phyloP scores from a whole-genome alignment of 768 basidiomycete genomes.

The Macrocybe gigantea region DNA sequence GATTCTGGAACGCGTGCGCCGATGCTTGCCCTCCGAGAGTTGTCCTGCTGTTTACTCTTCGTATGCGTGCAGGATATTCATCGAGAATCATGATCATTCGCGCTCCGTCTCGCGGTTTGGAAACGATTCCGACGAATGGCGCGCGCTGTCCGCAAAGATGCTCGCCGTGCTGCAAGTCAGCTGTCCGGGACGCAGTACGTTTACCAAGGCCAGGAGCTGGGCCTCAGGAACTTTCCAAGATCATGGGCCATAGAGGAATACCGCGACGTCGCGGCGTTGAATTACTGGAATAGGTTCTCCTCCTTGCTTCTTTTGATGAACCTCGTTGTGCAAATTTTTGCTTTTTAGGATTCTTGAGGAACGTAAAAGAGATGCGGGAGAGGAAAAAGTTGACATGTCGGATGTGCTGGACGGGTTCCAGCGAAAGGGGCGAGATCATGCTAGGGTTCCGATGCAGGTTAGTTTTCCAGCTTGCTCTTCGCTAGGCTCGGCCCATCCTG shows the following conservation, averaged over 20 bases:
- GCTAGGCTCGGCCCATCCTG: not conserved
- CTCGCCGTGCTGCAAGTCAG: constrained; percentile 56
- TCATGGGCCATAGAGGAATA: constrained; percentile 69
- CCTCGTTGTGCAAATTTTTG: not conserved
- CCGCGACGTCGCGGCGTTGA: constrained; percentile 60
- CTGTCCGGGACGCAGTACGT: constrained; percentile 63
- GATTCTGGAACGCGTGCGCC: constrained; percentile 63
- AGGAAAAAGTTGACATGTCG: constrained; percentile 48
- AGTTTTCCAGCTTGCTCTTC: constrained; percentile 3
- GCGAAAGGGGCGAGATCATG: constrained; percentile 66
- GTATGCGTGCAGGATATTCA: constrained; percentile 37
- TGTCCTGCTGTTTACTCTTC: not conserved
- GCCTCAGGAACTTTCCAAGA: constrained; percentile 55
- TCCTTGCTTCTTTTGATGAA: not conserved
- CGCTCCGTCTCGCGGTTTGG: constrained; percentile 63
- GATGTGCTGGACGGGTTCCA: constrained; percentile 54
- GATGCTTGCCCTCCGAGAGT: constrained; percentile 9
- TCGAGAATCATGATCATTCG: constrained; percentile 68
- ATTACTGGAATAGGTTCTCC: constrained; percentile 49
- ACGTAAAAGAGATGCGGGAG: constrained; percentile 24
- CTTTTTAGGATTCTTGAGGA: constrained; percentile 30
- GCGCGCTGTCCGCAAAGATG: constrained; percentile 57
- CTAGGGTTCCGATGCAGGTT: constrained; percentile 65
- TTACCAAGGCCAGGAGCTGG: constrained; percentile 75
- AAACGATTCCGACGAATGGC: constrained; percentile 53